Percentiles rank a stretch among this genome's conserved stretches.
Conservation (phyloP, 148 eudicot genomes). For the Spergularia bocconei region DNA sequence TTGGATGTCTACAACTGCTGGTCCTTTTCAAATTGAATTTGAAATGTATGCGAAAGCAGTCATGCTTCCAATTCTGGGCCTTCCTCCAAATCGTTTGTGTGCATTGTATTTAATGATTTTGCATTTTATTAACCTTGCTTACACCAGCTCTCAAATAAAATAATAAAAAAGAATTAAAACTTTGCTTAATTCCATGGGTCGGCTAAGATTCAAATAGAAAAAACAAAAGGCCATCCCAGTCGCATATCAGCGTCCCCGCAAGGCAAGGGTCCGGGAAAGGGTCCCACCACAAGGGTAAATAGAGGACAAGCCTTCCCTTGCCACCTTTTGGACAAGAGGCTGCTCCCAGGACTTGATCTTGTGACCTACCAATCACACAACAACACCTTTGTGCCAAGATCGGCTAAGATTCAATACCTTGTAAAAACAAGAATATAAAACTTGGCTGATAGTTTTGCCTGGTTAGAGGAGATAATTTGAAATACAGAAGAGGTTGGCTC, state of each 20-base stretch:
- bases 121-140: neutral
- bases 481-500: neutral
- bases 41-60: too few species aligned
- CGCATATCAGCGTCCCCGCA: too few species aligned
- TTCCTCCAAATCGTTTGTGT: neutral
- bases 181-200: neutral
- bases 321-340: too few species aligned
- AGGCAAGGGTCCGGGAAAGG: too few species aligned
- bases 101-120: neutral
- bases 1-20: neutral
- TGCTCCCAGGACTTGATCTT: too few species aligned
- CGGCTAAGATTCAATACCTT: neutral
- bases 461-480: neutral
- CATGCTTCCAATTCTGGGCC: neutral
- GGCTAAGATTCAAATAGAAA: neutral
- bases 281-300: too few species aligned
- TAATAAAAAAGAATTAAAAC: too few species aligned
- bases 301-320: too few species aligned
- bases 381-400: neutral
- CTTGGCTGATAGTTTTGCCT: conserved; percentile 1
- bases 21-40: neutral
- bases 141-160: too few species aligned
- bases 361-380: too few species aligned
- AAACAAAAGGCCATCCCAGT: too few species aligned
- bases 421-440: neutral